Conservation (phyloP, 1,139 yeast genomes). For the Debaryomyces subglobosus region DNA sequence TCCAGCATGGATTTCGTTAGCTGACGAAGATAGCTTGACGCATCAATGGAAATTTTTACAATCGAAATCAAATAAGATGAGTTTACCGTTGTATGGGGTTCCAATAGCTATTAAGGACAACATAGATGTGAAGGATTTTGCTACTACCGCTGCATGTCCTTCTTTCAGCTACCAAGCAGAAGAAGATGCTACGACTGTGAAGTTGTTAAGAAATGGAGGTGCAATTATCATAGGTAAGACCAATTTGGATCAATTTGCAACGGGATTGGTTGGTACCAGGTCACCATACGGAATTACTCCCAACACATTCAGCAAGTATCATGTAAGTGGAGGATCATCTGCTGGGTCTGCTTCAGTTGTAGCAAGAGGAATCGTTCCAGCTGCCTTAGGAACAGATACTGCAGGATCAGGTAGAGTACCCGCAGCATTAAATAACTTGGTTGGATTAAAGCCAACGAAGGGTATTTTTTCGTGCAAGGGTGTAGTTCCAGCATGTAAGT, state of each 20-base stretch:
- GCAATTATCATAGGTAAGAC: slow-evolving; percentile 93
- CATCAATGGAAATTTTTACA: slow-evolving; percentile 84
- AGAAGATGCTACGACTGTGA: slow-evolving; percentile 75
- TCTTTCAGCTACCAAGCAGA: slow-evolving; percentile 68
- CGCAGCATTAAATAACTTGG: slow-evolving; percentile 88
- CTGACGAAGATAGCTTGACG: slow-evolving; percentile 56
- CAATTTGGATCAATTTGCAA: slow-evolving; percentile 93
- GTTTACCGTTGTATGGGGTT: slow-evolving; percentile 79
- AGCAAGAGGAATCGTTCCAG: slow-evolving; percentile 84
- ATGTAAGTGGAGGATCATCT: slow-evolving; percentile 92
- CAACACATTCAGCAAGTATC: slow-evolving; percentile 70
- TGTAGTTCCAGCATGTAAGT: slow-evolving; percentile 96
- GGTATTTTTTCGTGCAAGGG: slow-evolving; percentile 86
- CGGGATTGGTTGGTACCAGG: slow-evolving; percentile 93
- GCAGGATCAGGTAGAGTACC: slow-evolving; percentile 99
- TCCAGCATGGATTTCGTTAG: slow-evolving; percentile 90
- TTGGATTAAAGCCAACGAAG: slow-evolving; percentile 90
- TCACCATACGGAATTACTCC: slow-evolving; percentile 92
- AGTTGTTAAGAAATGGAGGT: slow-evolving; percentile 73
- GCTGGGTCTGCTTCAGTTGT: slow-evolving; percentile 96
- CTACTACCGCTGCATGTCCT: slow-evolving; percentile 96
- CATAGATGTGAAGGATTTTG: slow-evolving; percentile 80
- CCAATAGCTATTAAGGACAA: slow-evolving; percentile 95
- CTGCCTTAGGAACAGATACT: slow-evolving; percentile 92
- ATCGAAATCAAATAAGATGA: slow-evolving; percentile 54